Evolutionary conservation across 192 early-diverging fungal genomes (phyloP).

Genomic region (Gonapodya prolifera): DNA sequence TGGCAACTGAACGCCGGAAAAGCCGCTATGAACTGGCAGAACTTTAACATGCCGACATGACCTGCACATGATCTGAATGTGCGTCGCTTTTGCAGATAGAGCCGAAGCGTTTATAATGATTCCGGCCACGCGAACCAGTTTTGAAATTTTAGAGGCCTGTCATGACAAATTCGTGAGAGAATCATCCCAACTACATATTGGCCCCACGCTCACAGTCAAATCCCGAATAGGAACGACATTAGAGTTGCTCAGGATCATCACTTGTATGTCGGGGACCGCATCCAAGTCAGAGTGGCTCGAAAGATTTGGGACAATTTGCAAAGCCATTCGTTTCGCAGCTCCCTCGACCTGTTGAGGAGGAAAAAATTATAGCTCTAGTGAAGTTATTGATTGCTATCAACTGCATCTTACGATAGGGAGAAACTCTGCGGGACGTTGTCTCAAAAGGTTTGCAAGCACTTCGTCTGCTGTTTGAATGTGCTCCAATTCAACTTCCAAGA

Average conservation of each 20-base stretch:
- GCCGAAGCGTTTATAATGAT: conserved; percentile 90
- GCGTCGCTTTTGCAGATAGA: conserved; percentile 75
- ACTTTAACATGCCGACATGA: conserved; percentile 71
- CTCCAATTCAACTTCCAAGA: conserved; percentile 77
- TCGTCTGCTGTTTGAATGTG: conserved; percentile 76
- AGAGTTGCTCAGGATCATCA: conserved; percentile 71
- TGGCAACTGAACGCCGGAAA: conserved; percentile 73
- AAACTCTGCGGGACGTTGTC: conserved; percentile 62
- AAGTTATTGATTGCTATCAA: conserved; percentile 5
- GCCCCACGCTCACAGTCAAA: conserved; percentile 51
- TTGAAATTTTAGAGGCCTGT: conserved; percentile 70
- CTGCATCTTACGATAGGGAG: conserved; percentile 57
- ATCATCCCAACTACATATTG: background rate
- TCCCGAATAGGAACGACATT: conserved; percentile 81
- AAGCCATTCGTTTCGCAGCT: conserved; percentile 64
- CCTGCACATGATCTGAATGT: conserved; percentile 79
- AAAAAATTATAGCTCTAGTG: conserved; percentile 2
- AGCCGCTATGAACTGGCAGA: conserved; percentile 70
- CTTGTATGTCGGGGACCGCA: conserved; percentile 75
- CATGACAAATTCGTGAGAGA: background rate
- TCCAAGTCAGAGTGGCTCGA: conserved; percentile 5
- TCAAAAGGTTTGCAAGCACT: conserved; percentile 65
- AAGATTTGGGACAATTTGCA: conserved; percentile 41
- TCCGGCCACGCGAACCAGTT: conserved; percentile 87
- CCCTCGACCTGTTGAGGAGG: conserved; percentile 61